These are phyloP conservation scores for Diaporthe citriasiana DNA, from an alignment of 2,329 filamentous ascomycete genomes.

Conservation along the genomic window DNA sequence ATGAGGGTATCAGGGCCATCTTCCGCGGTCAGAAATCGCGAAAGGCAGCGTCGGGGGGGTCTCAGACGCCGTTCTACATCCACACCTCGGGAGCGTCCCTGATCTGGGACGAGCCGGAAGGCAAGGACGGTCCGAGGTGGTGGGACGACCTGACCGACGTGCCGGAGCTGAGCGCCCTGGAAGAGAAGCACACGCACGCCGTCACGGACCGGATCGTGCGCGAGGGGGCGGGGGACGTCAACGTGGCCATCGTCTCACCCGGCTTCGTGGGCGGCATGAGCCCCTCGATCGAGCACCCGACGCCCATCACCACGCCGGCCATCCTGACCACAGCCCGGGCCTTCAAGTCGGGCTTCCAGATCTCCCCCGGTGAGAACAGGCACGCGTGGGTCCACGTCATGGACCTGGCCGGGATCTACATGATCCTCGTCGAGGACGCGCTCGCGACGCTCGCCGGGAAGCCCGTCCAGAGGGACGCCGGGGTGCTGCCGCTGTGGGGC, in stretches of 20 bases:
- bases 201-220: constrained; percentile 44
- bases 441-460: constrained; percentile 37
- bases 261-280: constrained; percentile 38
- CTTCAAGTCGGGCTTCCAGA: constrained; percentile 43
- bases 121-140: constrained; percentile 31
- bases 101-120: constrained; percentile 43
- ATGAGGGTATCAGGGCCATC: constrained; percentile 37
- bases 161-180: constrained; percentile 38
- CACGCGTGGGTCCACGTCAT: constrained; percentile 42
- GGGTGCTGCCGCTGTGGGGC: constrained; percentile 40
- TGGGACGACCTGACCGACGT: constrained; percentile 45
- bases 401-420: constrained; percentile 43
- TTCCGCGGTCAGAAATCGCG: constrained; percentile 36
- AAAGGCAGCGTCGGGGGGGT: neutral
- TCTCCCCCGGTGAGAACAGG: constrained; percentile 43
- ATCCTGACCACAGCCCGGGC: constrained; percentile 42
- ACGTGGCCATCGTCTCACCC: constrained; percentile 44
- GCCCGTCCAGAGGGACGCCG: constrained; percentile 15
- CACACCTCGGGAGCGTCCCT: constrained; percentile 45
- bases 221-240: constrained; percentile 35
- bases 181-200: constrained; percentile 42
- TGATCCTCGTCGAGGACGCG: constrained; percentile 43
- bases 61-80: constrained; percentile 41
- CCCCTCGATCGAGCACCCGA: constrained; percentile 38
- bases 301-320: constrained; percentile 38